A percentile compares a stretch with the other conserved stretches of the same genome.
Conservation (phyloP, 2,329 filamentous ascomycete species). For the Colletotrichum tabaci region DNA sequence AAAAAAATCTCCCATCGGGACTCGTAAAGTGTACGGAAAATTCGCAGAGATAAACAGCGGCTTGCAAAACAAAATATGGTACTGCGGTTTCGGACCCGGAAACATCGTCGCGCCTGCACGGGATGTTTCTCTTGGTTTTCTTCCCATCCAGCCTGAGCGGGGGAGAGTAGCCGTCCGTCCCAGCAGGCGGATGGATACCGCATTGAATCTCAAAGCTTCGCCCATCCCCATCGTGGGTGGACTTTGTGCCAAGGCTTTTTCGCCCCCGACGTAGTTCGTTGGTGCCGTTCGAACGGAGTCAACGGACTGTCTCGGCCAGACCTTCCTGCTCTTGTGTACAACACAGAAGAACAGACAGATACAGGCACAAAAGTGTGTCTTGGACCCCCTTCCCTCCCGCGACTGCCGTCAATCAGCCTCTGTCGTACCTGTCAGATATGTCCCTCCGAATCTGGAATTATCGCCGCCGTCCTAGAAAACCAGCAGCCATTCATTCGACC, state of each 20-base stretch:
- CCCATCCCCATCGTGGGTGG: constrained; percentile 6
- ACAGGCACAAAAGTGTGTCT: too few species aligned
- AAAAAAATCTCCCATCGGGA: neutral
- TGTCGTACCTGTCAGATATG: neutral
- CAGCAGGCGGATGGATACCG: too few species aligned
- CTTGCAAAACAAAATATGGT: constrained; percentile 13
- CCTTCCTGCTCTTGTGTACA: too few species aligned
- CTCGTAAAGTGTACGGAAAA: neutral
- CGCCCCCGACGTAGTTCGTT: neutral
- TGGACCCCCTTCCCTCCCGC: neutral
- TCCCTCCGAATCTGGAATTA: neutral
- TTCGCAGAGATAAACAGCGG: constrained; percentile 20
- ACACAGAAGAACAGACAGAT: too few species aligned
- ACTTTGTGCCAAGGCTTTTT: neutral
- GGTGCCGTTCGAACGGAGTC: neutral
- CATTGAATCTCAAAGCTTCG: neutral
- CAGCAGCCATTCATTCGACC: neutral
- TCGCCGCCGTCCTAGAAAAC: neutral
- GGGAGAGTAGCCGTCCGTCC: neutral
- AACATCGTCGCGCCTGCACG: constrained; percentile 25
- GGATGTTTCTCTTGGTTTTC: constrained; percentile 9
- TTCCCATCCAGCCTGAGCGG: neutral
- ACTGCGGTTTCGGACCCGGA: constrained; percentile 8
- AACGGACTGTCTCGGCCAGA: neutral
- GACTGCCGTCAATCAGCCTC: neutral